These are phyloP conservation scores for Skeletonema grethae DNA, from an alignment of 108 stramenopile species.

Conservation along the genomic window DNA sequence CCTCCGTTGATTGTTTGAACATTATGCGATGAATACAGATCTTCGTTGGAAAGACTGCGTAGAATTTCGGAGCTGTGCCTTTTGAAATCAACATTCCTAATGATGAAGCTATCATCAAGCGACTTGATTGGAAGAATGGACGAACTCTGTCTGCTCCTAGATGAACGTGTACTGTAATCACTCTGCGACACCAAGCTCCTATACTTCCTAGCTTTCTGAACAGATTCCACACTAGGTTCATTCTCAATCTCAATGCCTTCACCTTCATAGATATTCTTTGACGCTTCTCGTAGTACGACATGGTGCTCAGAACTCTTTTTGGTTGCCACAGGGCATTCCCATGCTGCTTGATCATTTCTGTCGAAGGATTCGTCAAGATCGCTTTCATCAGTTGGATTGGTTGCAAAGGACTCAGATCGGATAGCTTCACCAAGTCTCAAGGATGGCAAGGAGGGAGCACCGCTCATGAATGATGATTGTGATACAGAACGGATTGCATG, in stretches of 20 bases:
- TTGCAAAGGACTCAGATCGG: neutral
- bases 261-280: conserved; percentile 41
- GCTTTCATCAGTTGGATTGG: neutral
- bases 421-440: conserved; percentile 2
- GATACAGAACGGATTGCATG: conserved; percentile 38
- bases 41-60: conserved; percentile 47
- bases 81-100: conserved; percentile 38
- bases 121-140: conserved; percentile 23
- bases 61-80: conserved; percentile 42
- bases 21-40: conserved; percentile 42
- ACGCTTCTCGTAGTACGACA: conserved; percentile 48
- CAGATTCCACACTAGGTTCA: conserved; percentile 11
- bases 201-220: conserved; percentile 43
- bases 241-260: conserved; percentile 53
- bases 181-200: conserved; percentile 30
- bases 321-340: conserved; percentile 26
- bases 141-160: conserved; percentile 15
- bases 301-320: conserved; percentile 1
- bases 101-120: conserved; percentile 49
- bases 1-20: conserved; percentile 37
- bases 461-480: conserved; percentile 8
- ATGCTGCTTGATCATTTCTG: conserved; percentile 7
- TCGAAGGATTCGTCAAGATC: conserved; percentile 5
- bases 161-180: conserved; percentile 24
- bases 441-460: neutral